These are phyloP conservation scores for Exophiala viscosa DNA, from an alignment of 2,329 filamentous ascomycete species.

Conservation along the genomic window DNA sequence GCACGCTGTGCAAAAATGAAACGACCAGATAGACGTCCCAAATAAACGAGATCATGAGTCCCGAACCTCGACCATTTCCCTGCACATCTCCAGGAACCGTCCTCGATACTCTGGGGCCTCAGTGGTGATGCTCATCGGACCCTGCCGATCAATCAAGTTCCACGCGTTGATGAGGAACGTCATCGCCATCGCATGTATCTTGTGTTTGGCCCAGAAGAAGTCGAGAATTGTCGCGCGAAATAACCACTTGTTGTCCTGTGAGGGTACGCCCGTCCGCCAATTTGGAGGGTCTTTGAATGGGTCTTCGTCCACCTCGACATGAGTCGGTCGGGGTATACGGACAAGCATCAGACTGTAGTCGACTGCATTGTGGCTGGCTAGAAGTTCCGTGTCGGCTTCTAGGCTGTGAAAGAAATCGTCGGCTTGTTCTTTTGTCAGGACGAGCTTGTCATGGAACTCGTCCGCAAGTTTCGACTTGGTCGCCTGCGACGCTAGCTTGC, in stretches of 20 bases:
- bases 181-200: constrained; percentile 62
- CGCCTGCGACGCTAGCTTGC: constrained; percentile 59
- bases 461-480: constrained; percentile 65
- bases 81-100: constrained; percentile 53
- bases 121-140: constrained; percentile 72
- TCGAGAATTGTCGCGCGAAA: constrained; percentile 67
- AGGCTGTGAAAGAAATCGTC: constrained; percentile 55
- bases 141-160: constrained; percentile 60
- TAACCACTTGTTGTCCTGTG: constrained; percentile 55
- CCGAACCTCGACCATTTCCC: constrained; percentile 41
- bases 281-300: constrained; percentile 36
- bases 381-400: constrained; percentile 59
- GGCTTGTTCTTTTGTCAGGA: constrained; percentile 54
- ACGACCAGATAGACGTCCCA: too few species aligned
- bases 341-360: constrained; percentile 74
- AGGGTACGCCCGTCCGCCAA: constrained; percentile 62
- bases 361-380: constrained; percentile 62
- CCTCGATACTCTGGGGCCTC: constrained; percentile 63
- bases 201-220: constrained; percentile 77
- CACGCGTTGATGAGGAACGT: constrained; percentile 62
- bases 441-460: constrained; percentile 63
- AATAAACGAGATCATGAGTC: not conserved
- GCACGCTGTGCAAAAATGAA: too few species aligned
- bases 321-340: constrained; percentile 46
- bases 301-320: constrained; percentile 25